A percentile compares a stretch with the other conserved stretches of the same genome.
Conservation (phyloP, 2,329 filamentous ascomycete species). For the Fusarium temperatum region DNA sequence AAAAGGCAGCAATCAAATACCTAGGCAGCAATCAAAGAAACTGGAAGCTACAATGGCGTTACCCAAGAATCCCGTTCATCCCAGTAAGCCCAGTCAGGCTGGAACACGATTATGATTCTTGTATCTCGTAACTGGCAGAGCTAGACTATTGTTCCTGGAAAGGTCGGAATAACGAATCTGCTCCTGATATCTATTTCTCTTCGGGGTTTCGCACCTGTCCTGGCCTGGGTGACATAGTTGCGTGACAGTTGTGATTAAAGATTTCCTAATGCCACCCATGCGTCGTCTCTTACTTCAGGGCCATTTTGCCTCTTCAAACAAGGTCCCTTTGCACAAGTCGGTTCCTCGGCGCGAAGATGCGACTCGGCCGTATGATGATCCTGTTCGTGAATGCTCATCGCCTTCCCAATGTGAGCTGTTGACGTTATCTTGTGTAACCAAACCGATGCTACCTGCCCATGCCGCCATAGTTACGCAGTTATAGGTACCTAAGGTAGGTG, state of each 20-base stretch:
- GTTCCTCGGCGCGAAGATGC: conserved; percentile 1
- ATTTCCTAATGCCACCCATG: not conserved
- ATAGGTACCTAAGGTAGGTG: not conserved
- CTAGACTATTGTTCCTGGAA: not conserved
- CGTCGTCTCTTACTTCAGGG: not conserved
- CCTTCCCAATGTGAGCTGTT: not conserved
- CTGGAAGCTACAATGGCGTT: not conserved
- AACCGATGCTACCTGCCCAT: not conserved
- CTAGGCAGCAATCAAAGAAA: conserved; percentile 1
- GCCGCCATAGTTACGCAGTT: not conserved
- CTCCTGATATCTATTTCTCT: not conserved
- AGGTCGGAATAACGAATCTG: not conserved
- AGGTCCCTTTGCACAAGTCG: not conserved
- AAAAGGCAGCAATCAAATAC: conserved; percentile 5
- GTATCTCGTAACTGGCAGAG: not conserved
- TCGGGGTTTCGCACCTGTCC: not conserved
- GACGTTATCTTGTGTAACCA: conserved; percentile 2
- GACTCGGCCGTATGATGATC: conserved; percentile 4
- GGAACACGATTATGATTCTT: conserved; percentile 1
- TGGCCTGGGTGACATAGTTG: not conserved
- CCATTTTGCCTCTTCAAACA: not conserved
- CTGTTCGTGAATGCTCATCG: not conserved
- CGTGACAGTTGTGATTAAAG: not conserved
- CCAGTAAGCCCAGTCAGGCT: not conserved
- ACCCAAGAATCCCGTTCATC: conserved; percentile 9